Evolutionary conservation across 345 rosid species (phyloP), one percentile per base, ranked within the genome.

Genomic region (Hibiscus mutabilis): DNA sequence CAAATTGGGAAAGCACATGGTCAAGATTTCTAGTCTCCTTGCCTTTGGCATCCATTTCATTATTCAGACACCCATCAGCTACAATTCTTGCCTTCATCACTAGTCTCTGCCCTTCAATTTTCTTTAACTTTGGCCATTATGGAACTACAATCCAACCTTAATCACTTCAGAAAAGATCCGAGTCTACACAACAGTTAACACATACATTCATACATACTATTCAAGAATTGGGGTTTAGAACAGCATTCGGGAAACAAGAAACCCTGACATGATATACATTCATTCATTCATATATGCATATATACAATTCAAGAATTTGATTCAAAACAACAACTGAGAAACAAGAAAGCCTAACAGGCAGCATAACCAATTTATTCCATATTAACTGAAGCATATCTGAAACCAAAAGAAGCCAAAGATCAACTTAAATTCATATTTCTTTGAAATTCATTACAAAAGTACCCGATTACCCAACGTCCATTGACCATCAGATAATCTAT

Each of bases 1-100:
- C 47, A 10, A 40, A 71, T 22, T 71, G 74, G 31, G 80, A 53
- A 55, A 70, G 63, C 71, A 74, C 68, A 2, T 59, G 63, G 2
- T 74, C 83, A 31, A 76, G 53, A 44, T 51, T 65, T 27, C 3
- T 51, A 13, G 3, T 6, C 49, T 61, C 60, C 6, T 68, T 52
- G 25, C 68, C 19, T 22, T 22, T 2, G n/a, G 53, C 33, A 21
- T 64, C 68, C 31, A 14, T 64, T 21, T 21, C 9, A 42, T 64
- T 21, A 18, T 9, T 18, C 25, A 35, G 35, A 8, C 14, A 9
- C 24, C 24, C 16, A 6, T 21, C 31, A 6, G 31, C 27, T n/a
- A 3, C 14, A 61, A n/a, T 33, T 61, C 46, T 1, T 33, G 44
- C 47, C 42, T 60, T 7, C 42, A 16, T 29, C 24, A n/a, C 47